These are phyloP conservation scores for Grigorovia humatica DNA, from an alignment of 805 yeast species.

Conservation along the genomic window DNA sequence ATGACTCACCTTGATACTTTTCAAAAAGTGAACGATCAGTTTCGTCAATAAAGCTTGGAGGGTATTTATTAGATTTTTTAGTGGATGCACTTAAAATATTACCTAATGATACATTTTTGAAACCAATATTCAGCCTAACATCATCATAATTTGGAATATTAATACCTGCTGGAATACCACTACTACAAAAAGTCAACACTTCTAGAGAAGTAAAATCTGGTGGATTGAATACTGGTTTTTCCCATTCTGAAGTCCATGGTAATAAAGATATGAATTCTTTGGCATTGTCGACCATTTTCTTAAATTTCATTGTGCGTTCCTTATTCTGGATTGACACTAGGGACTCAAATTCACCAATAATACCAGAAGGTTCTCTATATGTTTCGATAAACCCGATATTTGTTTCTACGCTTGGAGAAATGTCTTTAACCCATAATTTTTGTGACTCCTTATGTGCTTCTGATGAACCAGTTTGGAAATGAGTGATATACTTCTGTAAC, in stretches of 20 bases:
- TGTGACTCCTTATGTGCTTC: constrained; percentile 79
- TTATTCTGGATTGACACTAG: constrained; percentile 83
- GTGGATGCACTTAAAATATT: constrained; percentile 73
- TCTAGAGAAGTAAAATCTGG: constrained; percentile 90
- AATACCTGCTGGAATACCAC: constrained; percentile 89
- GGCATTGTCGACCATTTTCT: constrained; percentile 57
- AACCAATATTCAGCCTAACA: constrained; percentile 72
- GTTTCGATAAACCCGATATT: constrained; percentile 90
- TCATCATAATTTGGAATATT: constrained; percentile 90
- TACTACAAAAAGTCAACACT: constrained; percentile 79
- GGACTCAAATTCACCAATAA: constrained; percentile 91
- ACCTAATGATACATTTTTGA: constrained; percentile 83
- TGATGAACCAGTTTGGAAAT: constrained; percentile 76
- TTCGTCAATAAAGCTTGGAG: constrained; percentile 53
- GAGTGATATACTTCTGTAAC: constrained; percentile 54
- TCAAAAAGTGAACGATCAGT: constrained; percentile 48
- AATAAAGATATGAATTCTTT: constrained; percentile 49
- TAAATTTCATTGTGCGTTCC: constrained; percentile 74
- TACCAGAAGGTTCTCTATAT: constrained; percentile 85
- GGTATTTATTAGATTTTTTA: constrained; percentile 38
- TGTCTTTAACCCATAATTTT: constrained; percentile 77
- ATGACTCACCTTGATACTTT: constrained; percentile 68
- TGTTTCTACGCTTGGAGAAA: constrained; percentile 68
- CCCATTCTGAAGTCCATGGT: constrained; percentile 72
- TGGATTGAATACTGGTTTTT: constrained; percentile 78